Evolutionary conservation across 768 basidiomycete genomes (phyloP).

Genomic region (Pisolithus albus): DNA sequence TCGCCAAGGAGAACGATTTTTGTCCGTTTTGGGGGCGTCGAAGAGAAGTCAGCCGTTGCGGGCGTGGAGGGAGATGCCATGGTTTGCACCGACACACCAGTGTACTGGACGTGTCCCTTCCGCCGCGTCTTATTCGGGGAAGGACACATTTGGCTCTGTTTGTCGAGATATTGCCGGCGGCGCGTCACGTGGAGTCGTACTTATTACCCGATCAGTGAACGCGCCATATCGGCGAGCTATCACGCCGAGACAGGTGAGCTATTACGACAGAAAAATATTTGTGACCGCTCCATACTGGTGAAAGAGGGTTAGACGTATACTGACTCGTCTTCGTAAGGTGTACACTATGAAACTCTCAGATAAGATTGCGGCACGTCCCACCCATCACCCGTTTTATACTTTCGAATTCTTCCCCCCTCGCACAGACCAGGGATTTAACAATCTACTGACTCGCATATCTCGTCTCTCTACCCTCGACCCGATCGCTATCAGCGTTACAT

Average conservation of each 20-base stretch:
- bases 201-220: too few relatives aligned
- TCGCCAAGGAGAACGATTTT: constrained; percentile 96
- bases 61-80: constrained; percentile 60
- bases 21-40: constrained; percentile 86
- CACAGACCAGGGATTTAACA: constrained; percentile 92
- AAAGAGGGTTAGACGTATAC: background rate
- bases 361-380: constrained; percentile 45
- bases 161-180: constrained; percentile 1
- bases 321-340: background rate
- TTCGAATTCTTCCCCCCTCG: constrained; percentile 98
- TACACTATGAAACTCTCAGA: constrained; percentile 63
- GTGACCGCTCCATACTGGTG: too few relatives aligned
- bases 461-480: constrained; percentile 73
- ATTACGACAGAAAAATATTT: too few relatives aligned
- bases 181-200: background rate
- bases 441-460: constrained; percentile 81
- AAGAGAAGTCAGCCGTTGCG: constrained; percentile 75
- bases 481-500: constrained; percentile 86
- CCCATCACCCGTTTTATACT: constrained; percentile 70
- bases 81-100: background rate
- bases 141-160: background rate
- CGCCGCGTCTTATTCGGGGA: constrained; percentile 1
- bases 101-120: background rate
- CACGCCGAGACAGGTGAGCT: too few relatives aligned
- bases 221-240: too few relatives aligned